Evolutionary conservation across 495 filamentous ascomycete species (phyloP).

Genomic region (Penicillium odoratum): DNA sequence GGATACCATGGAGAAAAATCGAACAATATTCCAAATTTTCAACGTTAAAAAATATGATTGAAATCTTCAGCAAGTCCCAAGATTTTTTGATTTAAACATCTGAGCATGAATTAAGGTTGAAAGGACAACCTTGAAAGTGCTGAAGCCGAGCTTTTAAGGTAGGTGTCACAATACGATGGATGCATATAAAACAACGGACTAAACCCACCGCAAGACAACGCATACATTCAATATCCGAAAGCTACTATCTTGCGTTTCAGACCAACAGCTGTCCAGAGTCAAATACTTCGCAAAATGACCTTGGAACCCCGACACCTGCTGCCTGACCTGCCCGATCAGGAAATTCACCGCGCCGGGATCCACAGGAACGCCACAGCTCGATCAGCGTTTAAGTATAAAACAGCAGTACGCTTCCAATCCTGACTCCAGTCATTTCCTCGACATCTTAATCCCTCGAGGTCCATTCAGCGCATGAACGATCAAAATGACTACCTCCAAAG

Average conservation of each 20-base stretch:
- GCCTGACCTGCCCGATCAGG: neutral
- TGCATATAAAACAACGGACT: neutral
- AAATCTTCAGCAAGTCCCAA: no score
- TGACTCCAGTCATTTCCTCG: neutral
- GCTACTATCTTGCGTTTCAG: neutral
- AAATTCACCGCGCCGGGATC: neutral
- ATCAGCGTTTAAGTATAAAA: neutral
- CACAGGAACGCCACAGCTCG: constrained; percentile 1
- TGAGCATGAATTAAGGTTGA: no score
- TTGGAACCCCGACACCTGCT: neutral
- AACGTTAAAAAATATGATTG: no score
- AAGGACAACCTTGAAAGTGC: no score
- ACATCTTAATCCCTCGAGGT: neutral
- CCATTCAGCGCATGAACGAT: neutral
- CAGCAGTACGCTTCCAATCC: neutral
- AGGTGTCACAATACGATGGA: neutral
- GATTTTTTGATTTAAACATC: no score
- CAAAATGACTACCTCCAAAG: constrained; percentile 15
- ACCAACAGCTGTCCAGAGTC: neutral
- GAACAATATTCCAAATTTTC: no score
- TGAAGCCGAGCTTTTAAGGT: no score
- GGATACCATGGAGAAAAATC: no score
- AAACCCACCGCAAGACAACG: neutral
- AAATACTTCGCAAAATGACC: neutral
- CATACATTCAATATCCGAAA: no score